Evolutionary conservation across 805 yeast species (phyloP), one percentile per base, ranked within the genome.

Genomic region (Schwanniomyces sp.): DNA sequence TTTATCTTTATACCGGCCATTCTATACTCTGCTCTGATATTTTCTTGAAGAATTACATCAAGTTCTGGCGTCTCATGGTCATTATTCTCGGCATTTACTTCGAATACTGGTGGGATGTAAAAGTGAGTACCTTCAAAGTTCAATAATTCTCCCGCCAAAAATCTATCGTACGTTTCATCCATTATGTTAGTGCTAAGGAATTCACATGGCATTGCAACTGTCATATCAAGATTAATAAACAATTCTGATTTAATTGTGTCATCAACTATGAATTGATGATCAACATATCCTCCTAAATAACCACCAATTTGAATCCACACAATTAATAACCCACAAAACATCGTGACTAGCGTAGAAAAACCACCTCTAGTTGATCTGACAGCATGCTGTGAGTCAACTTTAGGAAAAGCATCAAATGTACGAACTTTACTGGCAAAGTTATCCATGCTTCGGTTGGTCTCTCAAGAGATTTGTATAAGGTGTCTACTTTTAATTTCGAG

Each of bases 301-400:
- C 87, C 85, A 7, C 97, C 96, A 26, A 91, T 67, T 61, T 91
- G 95, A 11, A 88, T 80, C 88, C 95, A 92, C 5, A 88, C 65
- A 32, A 91, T 71, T 58, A 90, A 80, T 12, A 89, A 57, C 14
- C 87, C 78, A 48, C 79, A 74, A 24, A 86, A 53, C n/a, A 78
- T 73, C 12, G 91, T 82, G 41, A 86, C 38, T 4, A 89, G 54
- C 0, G 96, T 84, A 12, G 91, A 80, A 14, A 80, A 62, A 4
- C 94, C 91, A 30, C 97, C 97, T 52, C 94, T 75, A 26, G 79
- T 69, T 1, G 96, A 86, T 53, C 89, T 73, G 41, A 86, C 86
- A 40, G 85, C 78, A 58, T 89, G 91, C 56, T 70, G 69, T 5
- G 75, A 59, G 45, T 68, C 70, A 27, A 73, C 75, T 52, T 74